phyloP scores from a whole-genome alignment of 345 rosid species.

The Bretschneidera sinensis region DNA sequence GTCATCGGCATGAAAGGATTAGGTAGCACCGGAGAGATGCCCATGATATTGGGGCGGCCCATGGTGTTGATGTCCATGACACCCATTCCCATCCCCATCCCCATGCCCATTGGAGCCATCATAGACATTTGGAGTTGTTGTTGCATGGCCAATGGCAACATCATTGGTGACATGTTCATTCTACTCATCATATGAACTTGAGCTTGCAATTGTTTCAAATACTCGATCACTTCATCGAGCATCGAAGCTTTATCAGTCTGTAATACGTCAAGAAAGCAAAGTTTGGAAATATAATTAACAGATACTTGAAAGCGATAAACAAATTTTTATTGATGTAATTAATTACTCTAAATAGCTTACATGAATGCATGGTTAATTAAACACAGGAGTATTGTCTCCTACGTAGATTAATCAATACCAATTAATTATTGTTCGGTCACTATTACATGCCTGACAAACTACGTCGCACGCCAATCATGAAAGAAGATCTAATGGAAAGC shows the following conservation, averaged over 20 bases:
- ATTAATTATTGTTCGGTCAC: no score
- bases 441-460: no score
- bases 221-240: slow-evolving; percentile 95
- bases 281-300: no score
- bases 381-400: no score
- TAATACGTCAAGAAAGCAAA: neutral
- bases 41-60: slow-evolving; percentile 36
- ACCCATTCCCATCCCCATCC: slow-evolving; percentile 59
- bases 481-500: no score
- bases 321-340: neutral
- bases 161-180: slow-evolving; percentile 69
- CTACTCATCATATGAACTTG: slow-evolving; percentile 80
- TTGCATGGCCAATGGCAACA: slow-evolving; percentile 80
- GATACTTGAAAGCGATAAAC: neutral
- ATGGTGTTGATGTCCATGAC: slow-evolving; percentile 67
- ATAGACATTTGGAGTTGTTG: slow-evolving; percentile 84
- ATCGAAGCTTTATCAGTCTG: slow-evolving; percentile 98
- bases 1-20: slow-evolving; percentile 55
- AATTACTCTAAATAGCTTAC: slow-evolving; percentile 1
- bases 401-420: no score
- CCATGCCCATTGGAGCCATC: slow-evolving; percentile 66
- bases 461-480: no score
- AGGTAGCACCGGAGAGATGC: slow-evolving; percentile 41
- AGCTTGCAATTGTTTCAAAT: slow-evolving; percentile 83
- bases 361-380: no score